These are phyloP conservation scores for Daldinia caldariorum DNA, from an alignment of 495 filamentous ascomycete genomes.

Conservation along the genomic window DNA sequence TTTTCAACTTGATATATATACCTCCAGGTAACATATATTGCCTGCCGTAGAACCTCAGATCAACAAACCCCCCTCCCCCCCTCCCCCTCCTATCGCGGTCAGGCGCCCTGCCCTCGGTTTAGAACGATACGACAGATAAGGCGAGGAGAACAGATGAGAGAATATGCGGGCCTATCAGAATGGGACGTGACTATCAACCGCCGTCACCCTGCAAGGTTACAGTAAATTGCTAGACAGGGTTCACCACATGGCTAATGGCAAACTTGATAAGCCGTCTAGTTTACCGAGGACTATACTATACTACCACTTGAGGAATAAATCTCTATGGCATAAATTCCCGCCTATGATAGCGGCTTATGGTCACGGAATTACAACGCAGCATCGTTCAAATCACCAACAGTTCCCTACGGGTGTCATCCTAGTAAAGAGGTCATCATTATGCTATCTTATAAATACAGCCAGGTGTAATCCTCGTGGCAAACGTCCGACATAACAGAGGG, in stretches of 20 bases:
- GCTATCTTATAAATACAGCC: slow-evolving; percentile 44
- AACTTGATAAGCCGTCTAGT: slow-evolving; percentile 24
- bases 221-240: slow-evolving; percentile 17
- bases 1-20: slow-evolving; percentile 10
- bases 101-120: slow-evolving; percentile 12
- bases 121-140: slow-evolving; percentile 30
- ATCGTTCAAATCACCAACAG: neutral
- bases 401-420: neutral
- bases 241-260: slow-evolving; percentile 23
- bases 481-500: slow-evolving; percentile 16
- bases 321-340: neutral
- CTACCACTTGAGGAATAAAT: neutral
- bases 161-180: slow-evolving; percentile 36
- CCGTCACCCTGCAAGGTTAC: slow-evolving; percentile 29
- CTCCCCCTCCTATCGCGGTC: slow-evolving; percentile 13
- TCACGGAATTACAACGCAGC: neutral
- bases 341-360: neutral
- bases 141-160: slow-evolving; percentile 6
- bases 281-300: slow-evolving; percentile 2
- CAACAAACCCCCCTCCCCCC: neutral
- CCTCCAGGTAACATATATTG: neutral
- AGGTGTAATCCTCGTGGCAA: slow-evolving; percentile 18
- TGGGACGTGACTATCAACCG: slow-evolving; percentile 18
- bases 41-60: slow-evolving; percentile 4
- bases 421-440: slow-evolving; percentile 21